Evolutionary conservation across 1,139 yeast genomes (phyloP).

Genomic region (Lizanozyma gosingica): DNA sequence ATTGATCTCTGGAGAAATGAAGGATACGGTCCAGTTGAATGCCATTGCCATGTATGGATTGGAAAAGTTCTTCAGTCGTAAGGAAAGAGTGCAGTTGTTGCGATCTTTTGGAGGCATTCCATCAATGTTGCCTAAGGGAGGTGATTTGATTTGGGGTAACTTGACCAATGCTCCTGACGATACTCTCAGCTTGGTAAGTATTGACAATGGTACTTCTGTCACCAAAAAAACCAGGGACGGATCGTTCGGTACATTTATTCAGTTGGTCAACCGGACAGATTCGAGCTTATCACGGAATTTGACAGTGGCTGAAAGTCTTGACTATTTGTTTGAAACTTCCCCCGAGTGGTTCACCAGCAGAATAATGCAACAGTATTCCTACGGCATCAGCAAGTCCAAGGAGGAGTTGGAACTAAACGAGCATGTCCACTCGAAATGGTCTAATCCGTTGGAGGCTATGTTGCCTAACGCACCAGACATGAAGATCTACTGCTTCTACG

Average conservation of each 20-base stretch:
- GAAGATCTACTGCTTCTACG: conserved; percentile 85
- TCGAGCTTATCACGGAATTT: conserved; percentile 40
- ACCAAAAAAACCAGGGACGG: conserved; percentile 26
- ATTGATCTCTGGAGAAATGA: conserved; percentile 92
- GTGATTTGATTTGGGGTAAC: conserved; percentile 81
- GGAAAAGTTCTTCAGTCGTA: conserved; percentile 85
- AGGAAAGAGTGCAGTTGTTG: conserved; percentile 79
- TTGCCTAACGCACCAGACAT: conserved; percentile 90
- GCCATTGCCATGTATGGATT: conserved; percentile 89
- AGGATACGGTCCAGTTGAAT: conserved; percentile 89
- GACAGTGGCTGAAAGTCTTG: conserved; percentile 60
- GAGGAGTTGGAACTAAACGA: conserved; percentile 57
- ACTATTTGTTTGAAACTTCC: conserved; percentile 51
- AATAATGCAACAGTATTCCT: conserved; percentile 63
- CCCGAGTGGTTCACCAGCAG: conserved; percentile 72
- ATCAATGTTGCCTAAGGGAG: conserved; percentile 95
- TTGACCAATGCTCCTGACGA: conserved; percentile 55
- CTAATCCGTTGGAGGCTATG: conserved; percentile 85
- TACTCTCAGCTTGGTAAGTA: conserved; percentile 20
- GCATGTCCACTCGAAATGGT: conserved; percentile 70
- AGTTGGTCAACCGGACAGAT: conserved; percentile 43
- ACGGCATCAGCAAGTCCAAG: conserved; percentile 57
- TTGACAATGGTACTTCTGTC: conserved; percentile 18
- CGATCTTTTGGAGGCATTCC: conserved; percentile 90
- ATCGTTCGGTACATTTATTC: conserved; percentile 69